phyloP scores from a whole-genome alignment of 2,329 filamentous ascomycete genomes.

The Penicillium hesseltinei region DNA sequence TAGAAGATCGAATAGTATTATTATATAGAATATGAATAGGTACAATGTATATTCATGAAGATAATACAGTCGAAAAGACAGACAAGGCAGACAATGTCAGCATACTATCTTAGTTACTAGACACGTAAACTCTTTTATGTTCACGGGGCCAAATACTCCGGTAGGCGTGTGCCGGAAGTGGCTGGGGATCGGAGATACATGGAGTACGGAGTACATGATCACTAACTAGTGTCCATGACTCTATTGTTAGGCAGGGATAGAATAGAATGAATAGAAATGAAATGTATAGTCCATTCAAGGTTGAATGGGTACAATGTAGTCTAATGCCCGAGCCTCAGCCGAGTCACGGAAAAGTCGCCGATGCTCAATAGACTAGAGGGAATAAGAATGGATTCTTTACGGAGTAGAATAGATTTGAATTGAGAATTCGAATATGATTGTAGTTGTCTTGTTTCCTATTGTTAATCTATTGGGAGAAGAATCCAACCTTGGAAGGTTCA shows the following conservation, averaged over 20 bases:
- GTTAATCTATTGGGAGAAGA: neutral
- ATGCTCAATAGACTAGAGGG: neutral
- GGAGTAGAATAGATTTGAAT: neutral
- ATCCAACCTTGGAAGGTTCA: neutral
- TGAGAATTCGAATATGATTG: neutral
- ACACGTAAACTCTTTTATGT: neutral
- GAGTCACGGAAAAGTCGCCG: neutral
- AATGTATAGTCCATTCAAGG: neutral
- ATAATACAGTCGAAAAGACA: neutral
- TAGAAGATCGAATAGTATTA: neutral
- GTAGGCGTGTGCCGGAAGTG: conserved; percentile 2
- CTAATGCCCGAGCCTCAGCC: conserved; percentile 1
- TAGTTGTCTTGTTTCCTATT: neutral
- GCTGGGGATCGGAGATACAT: conserved; percentile 6
- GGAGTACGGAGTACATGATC: neutral
- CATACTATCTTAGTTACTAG: neutral
- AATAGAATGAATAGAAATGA: neutral
- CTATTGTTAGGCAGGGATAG: neutral
- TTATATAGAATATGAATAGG: neutral
- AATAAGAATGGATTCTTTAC: neutral
- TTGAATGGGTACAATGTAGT: neutral
- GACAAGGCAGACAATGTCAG: too few relatives aligned
- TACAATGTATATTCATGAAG: too few relatives aligned
- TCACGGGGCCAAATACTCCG: neutral
- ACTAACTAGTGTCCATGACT: neutral